Conservation (phyloP, 129 eudicot species). For the Chrysanthemum makinoi region DNA sequence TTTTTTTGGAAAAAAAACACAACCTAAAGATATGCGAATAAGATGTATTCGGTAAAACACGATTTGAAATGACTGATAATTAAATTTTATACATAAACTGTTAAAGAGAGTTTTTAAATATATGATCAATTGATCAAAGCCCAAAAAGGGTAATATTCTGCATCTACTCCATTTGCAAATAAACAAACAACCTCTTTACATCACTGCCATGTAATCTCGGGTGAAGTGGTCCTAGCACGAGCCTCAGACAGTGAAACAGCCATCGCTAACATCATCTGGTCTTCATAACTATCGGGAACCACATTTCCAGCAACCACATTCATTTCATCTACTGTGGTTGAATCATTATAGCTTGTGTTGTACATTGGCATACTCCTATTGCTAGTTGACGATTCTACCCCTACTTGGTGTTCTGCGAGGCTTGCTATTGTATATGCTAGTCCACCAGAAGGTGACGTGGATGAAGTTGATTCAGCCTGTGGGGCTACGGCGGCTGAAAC, state of each 20-base stretch:
- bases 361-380: conserved; percentile 39
- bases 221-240: conserved; percentile 27
- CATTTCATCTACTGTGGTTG: conserved; percentile 36
- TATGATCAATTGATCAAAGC: conserved; percentile 19
- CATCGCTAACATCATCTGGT: conserved; percentile 93
- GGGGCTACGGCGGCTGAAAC: conserved; percentile 41
- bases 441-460: conserved; percentile 69
- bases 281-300: conserved; percentile 72
- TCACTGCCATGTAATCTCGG: conserved; percentile 12
- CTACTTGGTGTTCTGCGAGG: conserved; percentile 37
- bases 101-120: neutral
- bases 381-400: conserved; percentile 40
- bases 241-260: conserved; percentile 87
- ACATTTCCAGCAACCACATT: too few species aligned
- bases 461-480: conserved; percentile 37
- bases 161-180: conserved; percentile 6
- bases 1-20: too few species aligned
- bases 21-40: too few species aligned
- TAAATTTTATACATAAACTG: conserved; percentile 4
- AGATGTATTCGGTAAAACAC: too few species aligned
- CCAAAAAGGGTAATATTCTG: conserved; percentile 23
- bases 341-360: conserved; percentile 31
- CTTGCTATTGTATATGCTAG: conserved; percentile 75
- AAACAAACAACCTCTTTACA: conserved; percentile 14
- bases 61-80: too few species aligned